Conservation (phyloP, 257 asterid species). For the Solanum raphanifolium region DNA sequence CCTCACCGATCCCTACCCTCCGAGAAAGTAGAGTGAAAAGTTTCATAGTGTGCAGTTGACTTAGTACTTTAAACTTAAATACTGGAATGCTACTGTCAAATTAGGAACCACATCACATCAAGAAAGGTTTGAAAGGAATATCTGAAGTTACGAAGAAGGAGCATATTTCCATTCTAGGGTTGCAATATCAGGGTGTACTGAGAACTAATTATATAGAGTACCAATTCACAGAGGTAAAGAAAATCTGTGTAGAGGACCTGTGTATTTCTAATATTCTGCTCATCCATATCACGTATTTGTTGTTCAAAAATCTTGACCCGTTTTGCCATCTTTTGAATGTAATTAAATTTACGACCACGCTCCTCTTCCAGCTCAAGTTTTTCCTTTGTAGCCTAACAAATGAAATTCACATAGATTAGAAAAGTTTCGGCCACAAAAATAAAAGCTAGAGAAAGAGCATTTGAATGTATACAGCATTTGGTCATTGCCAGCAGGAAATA, state of each 20-base stretch:
- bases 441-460: neutral
- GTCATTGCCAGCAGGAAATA: neutral
- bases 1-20: neutral
- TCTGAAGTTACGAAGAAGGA: neutral
- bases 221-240: neutral
- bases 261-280: slow-evolving; percentile 52
- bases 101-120: neutral
- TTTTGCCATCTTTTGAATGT: slow-evolving; percentile 27
- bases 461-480: neutral
- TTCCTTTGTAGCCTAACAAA: slow-evolving; percentile 60
- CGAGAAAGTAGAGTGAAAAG: neutral
- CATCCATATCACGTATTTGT: slow-evolving; percentile 57
- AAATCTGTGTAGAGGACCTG: slow-evolving; percentile 38
- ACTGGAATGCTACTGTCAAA: neutral
- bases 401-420: slow-evolving; percentile 1
- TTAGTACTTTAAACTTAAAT: neutral
- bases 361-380: slow-evolving; percentile 53
- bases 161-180: neutral
- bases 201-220: slow-evolving; percentile 1
- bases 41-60: neutral
- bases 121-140: neutral
- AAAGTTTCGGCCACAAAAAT: neutral
- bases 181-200: slow-evolving; percentile 4
- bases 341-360: slow-evolving; percentile 26
- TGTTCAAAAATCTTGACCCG: slow-evolving; percentile 40